These are phyloP conservation scores for Sporothrix inflata DNA, from an alignment of 2,329 filamentous ascomycete genomes.

Conservation along the genomic window DNA sequence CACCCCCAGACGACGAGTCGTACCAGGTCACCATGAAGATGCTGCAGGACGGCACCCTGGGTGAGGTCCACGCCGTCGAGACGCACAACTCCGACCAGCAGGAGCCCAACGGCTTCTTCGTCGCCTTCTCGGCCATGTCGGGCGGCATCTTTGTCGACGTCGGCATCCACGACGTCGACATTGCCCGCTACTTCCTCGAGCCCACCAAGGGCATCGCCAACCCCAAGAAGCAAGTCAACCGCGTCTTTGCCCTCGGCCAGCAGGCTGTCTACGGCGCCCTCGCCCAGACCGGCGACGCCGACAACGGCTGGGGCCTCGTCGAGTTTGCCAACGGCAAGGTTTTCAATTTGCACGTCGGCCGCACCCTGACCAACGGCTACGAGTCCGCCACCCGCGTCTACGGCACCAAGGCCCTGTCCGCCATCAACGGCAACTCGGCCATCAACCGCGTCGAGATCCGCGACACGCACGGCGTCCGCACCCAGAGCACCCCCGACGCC, in stretches of 20 bases:
- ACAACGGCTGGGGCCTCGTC: too few species aligned
- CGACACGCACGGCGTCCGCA: slow-evolving; percentile 28
- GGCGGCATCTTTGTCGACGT: slow-evolving; percentile 28
- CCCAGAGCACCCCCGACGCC: slow-evolving; percentile 25
- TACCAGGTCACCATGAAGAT: slow-evolving; percentile 21
- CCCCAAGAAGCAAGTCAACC: too few species aligned
- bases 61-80: slow-evolving; percentile 27
- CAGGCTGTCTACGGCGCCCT: neutral
- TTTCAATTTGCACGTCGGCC: slow-evolving; percentile 41
- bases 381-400: slow-evolving; percentile 43
- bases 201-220: too few species aligned
- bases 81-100: slow-evolving; percentile 25
- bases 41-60: slow-evolving; percentile 21
- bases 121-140: slow-evolving; percentile 26
- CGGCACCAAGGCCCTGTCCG: slow-evolving; percentile 40
- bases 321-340: slow-evolving; percentile 36
- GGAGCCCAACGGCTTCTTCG: slow-evolving; percentile 28
- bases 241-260: too few species aligned
- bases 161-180: slow-evolving; percentile 29
- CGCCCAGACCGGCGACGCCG: neutral
- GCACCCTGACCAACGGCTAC: slow-evolving; percentile 43
- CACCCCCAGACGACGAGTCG: slow-evolving; percentile 22
- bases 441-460: slow-evolving; percentile 30
- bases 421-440: slow-evolving; percentile 28
- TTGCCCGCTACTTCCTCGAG: slow-evolving; percentile 28